These are phyloP conservation scores for Chalciporus piperatus DNA, from an alignment of 768 basidiomycete species.

Conservation along the genomic window DNA sequence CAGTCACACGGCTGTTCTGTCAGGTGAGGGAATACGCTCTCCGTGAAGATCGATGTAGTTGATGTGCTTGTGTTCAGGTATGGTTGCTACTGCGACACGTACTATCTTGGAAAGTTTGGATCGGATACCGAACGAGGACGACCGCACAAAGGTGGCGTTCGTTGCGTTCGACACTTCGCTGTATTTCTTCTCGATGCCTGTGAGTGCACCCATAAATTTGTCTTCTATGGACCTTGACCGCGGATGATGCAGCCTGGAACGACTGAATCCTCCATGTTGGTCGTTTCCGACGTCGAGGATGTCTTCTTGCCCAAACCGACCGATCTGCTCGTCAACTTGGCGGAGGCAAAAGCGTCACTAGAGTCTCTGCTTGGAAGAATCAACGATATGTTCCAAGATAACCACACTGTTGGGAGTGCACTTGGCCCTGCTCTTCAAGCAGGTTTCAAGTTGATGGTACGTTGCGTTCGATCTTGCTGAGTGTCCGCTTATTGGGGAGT, in stretches of 20 bases:
- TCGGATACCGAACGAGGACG: constrained; percentile 92
- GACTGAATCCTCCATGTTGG: constrained; percentile 88
- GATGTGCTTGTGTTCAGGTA: constrained; percentile 48
- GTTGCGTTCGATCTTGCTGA: constrained; percentile 8
- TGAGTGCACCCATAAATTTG: constrained; percentile 13
- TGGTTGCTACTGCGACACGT: constrained; percentile 97
- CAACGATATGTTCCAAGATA: constrained; percentile 98
- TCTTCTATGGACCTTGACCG: constrained; percentile 1
- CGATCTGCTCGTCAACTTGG: constrained; percentile 93
- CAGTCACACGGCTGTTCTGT: constrained; percentile 86
- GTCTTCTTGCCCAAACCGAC: constrained; percentile 97
- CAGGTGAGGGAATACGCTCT: constrained; percentile 49
- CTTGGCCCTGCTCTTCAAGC: constrained; percentile 94
- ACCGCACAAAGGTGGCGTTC: constrained; percentile 87
- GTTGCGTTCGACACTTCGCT: constrained; percentile 89
- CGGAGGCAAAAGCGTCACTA: constrained; percentile 75
- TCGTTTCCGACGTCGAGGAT: constrained; percentile 95
- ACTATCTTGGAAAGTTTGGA: constrained; percentile 95
- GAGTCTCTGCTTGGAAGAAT: constrained; percentile 81
- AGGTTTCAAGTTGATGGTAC: constrained; percentile 91
- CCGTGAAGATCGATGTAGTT: neutral
- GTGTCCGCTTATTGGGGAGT: neutral
- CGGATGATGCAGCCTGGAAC: constrained; percentile 49
- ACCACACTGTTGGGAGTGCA: constrained; percentile 88
- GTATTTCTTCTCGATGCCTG: constrained; percentile 95